Evolutionary conservation across 345 rosid genomes (phyloP).

Genomic region (Reutealis trisperma): DNA sequence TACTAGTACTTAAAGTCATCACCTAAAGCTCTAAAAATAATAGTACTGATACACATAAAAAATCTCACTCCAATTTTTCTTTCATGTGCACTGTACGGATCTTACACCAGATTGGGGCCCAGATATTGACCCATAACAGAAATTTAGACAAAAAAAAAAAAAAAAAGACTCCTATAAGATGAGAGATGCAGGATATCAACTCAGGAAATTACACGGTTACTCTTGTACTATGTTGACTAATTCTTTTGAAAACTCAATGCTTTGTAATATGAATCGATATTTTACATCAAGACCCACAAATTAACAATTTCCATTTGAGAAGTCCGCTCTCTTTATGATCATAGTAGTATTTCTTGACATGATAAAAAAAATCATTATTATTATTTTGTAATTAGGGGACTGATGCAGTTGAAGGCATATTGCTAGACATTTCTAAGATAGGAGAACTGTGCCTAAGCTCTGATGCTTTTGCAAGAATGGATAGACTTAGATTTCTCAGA

Average conservation of each 20-base stretch:
- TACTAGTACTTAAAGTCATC: no score
- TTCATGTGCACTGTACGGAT: not conserved
- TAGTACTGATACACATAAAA: not conserved
- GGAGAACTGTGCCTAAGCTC: not conserved
- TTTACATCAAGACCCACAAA: not conserved
- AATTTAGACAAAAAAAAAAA: no score
- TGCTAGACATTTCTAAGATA: not conserved
- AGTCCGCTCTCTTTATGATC: not conserved
- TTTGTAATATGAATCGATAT: not conserved
- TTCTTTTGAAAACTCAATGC: not conserved
- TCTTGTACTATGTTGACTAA: not conserved
- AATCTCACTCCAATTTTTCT: not conserved
- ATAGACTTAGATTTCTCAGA: constrained; percentile 10
- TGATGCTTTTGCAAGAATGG: not conserved
- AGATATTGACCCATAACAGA: not conserved
- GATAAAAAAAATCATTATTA: not conserved
- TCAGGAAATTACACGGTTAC: no score
- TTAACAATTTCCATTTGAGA: not conserved
- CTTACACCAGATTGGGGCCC: not conserved
- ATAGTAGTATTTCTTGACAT: not conserved
- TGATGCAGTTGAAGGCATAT: constrained; percentile 2
- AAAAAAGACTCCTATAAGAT: no score
- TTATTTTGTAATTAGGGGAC: constrained; percentile 5
- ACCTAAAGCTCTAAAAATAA: not conserved
- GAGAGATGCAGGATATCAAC: no score